Evolutionary conservation across 1,284 basidiomycete species (phyloP).

Genomic region (Boletus sp.): DNA sequence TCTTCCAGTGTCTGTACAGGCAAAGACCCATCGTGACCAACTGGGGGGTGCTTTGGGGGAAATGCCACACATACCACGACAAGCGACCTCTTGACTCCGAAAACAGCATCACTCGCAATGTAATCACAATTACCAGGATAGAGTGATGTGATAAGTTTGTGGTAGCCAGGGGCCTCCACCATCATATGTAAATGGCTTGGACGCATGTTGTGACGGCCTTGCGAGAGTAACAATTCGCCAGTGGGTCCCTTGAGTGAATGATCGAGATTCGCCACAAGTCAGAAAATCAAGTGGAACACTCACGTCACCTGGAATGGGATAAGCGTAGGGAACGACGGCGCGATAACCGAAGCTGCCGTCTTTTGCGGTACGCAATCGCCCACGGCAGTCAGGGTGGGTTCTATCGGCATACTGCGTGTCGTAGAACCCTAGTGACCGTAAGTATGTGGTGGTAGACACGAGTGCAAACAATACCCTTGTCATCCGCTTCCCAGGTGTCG

Average conservation of each 20-base stretch:
- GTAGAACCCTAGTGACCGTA: slow-evolving; percentile 43
- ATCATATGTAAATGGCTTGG: slow-evolving; percentile 79
- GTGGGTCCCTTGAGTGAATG: slow-evolving; percentile 59
- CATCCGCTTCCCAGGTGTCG: slow-evolving; percentile 88
- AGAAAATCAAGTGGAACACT: slow-evolving; percentile 23
- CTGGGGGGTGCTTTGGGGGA: not conserved
- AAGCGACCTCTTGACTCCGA: slow-evolving; percentile 70
- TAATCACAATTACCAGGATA: slow-evolving; percentile 72
- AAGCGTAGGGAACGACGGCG: slow-evolving; percentile 73
- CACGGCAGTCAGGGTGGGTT: slow-evolving; percentile 70
- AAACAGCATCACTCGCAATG: slow-evolving; percentile 68
- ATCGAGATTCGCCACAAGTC: slow-evolving; percentile 1
- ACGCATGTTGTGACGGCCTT: slow-evolving; percentile 73
- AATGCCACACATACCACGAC: slow-evolving; percentile 46
- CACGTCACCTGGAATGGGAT: slow-evolving; percentile 77
- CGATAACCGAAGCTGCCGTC: slow-evolving; percentile 73
- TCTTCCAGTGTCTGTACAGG: slow-evolving; percentile 43
- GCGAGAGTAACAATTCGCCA: slow-evolving; percentile 52
- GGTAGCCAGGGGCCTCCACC: slow-evolving; percentile 67
- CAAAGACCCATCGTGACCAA: not conserved
- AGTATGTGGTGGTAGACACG: not conserved
- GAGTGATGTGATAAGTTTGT: slow-evolving; percentile 68
- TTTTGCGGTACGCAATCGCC: slow-evolving; percentile 56
- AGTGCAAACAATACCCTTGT: slow-evolving; percentile 40
- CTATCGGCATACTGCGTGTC: slow-evolving; percentile 64